Evolutionary conservation across 192 early-diverging fungal genomes (phyloP).

Genomic region (Geranomyces variabilis): DNA sequence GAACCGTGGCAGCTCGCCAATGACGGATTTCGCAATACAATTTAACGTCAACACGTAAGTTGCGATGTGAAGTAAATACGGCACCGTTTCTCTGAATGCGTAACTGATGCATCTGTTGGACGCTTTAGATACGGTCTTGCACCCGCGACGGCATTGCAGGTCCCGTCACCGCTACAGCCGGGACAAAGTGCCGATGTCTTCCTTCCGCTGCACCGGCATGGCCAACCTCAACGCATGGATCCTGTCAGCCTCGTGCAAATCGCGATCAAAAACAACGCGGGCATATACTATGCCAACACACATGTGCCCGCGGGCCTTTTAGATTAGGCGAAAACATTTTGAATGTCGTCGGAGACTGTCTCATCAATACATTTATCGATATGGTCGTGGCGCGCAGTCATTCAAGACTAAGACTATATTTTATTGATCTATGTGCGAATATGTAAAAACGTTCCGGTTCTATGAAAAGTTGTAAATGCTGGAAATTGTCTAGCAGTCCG

Average conservation of each 20-base stretch:
- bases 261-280: conserved; percentile 57
- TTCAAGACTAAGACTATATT: too few species aligned
- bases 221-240: conserved; percentile 41
- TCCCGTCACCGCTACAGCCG: conserved; percentile 40
- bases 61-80: too few species aligned
- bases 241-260: conserved; percentile 55
- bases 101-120: too few species aligned
- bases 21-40: conserved; percentile 63
- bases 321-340: too few species aligned
- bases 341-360: too few species aligned
- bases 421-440: too few species aligned
- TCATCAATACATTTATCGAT: too few species aligned
- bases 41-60: conserved; percentile 59
- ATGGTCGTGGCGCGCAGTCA: too few species aligned
- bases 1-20: conserved; percentile 39
- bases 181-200: conserved; percentile 23
- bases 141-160: conserved; percentile 44
- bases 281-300: conserved; percentile 55
- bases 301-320: conserved; percentile 23
- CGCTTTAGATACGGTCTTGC: conserved; percentile 56
- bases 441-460: too few species aligned
- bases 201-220: conserved; percentile 31
- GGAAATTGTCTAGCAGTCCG: too few species aligned
- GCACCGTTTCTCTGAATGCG: too few species aligned
- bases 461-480: too few species aligned